Base-by-base conservation (phyloP, 805 yeast genomes). In the Jamesozyma jinghongensis region DNA sequence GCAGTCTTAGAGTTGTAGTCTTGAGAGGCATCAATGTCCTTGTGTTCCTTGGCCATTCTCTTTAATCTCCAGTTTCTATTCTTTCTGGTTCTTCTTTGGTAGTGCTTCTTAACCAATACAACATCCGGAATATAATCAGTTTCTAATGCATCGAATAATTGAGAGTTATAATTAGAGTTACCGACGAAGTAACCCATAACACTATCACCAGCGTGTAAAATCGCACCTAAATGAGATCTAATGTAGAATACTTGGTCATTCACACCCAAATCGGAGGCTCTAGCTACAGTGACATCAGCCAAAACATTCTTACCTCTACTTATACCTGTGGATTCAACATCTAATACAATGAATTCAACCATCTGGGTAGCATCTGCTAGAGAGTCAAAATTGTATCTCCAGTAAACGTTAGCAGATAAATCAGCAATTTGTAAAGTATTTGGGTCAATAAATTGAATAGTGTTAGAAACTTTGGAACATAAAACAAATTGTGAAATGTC, bases 11-110 rank as follows among this genome's bases (percentile, higher is more conserved):
- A 70, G 46, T 65, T 68, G 48, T 61, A 61, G 43, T 71, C 76
- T 51, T 76, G 79, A 50, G 77, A 71, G 43, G 92, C 94, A 34
- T 80, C 87, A 49, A 85, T 78, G 53, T 88, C 97, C 50, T 77
- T 75, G 67, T 88, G 94, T 67, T 92, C 97, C 58, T 74, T 84
- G 30, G 97, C 97, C 96, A 90, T 88, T 73, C 97, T 83, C 79
- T 85, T 84, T 65, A 90, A 77, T 66, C 82, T 85, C 94, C 95
- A 85, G 71, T 79, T 75, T 75, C 81, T 81, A 50, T 75, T 67
- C 69, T 77, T 81, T 68, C 75, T 77, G 36, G 77, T 70, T 68
- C 81, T 82, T 71, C 95, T 81, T 35, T 79, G 73, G 69, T 87
- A 90, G 64, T 75, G 75, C 61, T 87, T 88, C 85, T 87, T 86